Percentiles rank a stretch among this genome's conserved stretches.
phyloP scores from a whole-genome alignment of 2,329 filamentous ascomycete species.

The Stromatinia cepivora region DNA sequence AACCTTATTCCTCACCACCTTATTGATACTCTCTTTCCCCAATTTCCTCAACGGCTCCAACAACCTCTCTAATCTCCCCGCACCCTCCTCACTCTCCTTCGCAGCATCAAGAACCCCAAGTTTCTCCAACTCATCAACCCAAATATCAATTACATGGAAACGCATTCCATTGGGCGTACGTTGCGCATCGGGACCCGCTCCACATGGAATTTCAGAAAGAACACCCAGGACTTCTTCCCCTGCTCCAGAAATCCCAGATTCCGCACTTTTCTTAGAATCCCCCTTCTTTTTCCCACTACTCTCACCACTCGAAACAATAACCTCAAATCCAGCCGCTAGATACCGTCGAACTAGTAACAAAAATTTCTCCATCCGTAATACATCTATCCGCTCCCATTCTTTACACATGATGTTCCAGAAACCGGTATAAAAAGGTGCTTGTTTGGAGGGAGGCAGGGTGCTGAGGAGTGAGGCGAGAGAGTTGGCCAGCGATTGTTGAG shows the following conservation, averaged over 20 bases:
- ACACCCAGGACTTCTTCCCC: slow-evolving; percentile 45
- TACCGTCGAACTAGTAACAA: slow-evolving; percentile 79
- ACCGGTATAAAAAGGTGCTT: slow-evolving; percentile 54
- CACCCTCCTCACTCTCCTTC: slow-evolving; percentile 41
- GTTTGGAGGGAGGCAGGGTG: slow-evolving; percentile 52
- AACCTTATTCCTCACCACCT: slow-evolving; percentile 69
- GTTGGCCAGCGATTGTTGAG: slow-evolving; percentile 78
- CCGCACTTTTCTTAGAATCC: slow-evolving; percentile 35
- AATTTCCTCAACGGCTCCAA: slow-evolving; percentile 48
- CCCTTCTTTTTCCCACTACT: slow-evolving; percentile 41
- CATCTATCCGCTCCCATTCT: slow-evolving; percentile 71
- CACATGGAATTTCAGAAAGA: slow-evolving; percentile 49
- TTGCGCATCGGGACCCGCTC: slow-evolving; percentile 9
- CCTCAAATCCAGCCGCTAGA: slow-evolving; percentile 66
- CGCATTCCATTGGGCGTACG: slow-evolving; percentile 77
- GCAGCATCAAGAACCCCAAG: slow-evolving; percentile 54
- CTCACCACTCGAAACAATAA: slow-evolving; percentile 37
- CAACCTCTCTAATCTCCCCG: slow-evolving; percentile 43
- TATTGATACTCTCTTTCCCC: slow-evolving; percentile 59
- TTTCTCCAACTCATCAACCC: slow-evolving; percentile 84
- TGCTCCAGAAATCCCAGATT: background rate
- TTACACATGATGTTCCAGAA: slow-evolving; percentile 72
- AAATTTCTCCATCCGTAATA: slow-evolving; percentile 88
- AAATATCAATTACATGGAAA: slow-evolving; percentile 87
- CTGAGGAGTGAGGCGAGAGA: slow-evolving; percentile 73